Base-by-base conservation (phyloP, 176 grass and related monocot genomes). In the Oryza longistaminata region DNA sequence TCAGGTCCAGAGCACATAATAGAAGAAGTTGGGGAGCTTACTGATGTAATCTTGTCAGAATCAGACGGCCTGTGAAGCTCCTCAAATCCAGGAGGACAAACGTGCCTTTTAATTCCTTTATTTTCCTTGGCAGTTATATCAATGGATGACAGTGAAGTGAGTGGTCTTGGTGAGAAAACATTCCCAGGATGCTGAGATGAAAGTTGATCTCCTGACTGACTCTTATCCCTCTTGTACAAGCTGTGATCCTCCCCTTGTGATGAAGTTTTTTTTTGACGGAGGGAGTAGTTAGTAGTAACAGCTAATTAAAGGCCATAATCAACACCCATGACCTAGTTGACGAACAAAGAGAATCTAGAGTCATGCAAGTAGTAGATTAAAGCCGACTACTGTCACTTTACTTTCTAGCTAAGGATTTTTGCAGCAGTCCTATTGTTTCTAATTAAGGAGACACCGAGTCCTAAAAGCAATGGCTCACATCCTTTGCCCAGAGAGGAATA, bases 11-110 rank as follows among this genome's bases (percentile, higher is more conserved):
- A 86, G 82, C 82, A 24, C 11, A 42, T 70, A 45, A 61, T 44
- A 74, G 88, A 83, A 69, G 45, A 64, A 85, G 64, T 55, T 62
- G 53, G 19, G 53, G 66, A 81, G 9, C 72, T 35, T 68, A 72
- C 27, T 66, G 72, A 34, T 55, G 71, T 78, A 77, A 43, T 78
- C 39, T 68, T 84, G 11, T 46, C 82, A n/a, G 77, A 69, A 69
- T 64, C 71, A 79, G 73, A 82, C 44, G 29, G 74, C 7, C 69
- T 39, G 26, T 26, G 49, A 88, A 73, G 79, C 64, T 79, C 53
- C 66, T 81, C 71, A 78, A 88, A 82, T 86, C 90, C 86, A 81
- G 77, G 82, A 82, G 86, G 77, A 12, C 61, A 74, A 69, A 35
- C 79, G 64, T 80, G 53, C 31, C 68, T 88, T 52, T 84, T 87